Evolutionary conservation across 371 early-diverging fungal species (phyloP), one percentile per base, ranked within the genome.

Genomic region (Polyrhizophydium stewartii): DNA sequence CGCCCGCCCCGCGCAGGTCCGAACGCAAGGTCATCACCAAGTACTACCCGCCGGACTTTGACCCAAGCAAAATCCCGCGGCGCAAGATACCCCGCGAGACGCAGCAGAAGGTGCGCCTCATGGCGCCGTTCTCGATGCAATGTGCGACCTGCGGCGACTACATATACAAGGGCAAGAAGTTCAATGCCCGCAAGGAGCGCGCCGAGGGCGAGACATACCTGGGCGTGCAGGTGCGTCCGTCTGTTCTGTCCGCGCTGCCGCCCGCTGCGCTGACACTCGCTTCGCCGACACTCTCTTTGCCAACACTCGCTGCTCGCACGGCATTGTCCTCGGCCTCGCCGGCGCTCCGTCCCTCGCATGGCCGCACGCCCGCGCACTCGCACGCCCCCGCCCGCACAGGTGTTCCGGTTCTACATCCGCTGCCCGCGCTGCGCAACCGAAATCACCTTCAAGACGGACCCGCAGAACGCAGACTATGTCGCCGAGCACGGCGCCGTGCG

Each of bases 361-460:
- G n/a, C n/a, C n/a, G n/a, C 16, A 10, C 38, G 10, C 38, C 16
- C 38, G 16, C 7, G 16, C 38, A 37, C 38, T 37, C 38, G 7
- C 38, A 37, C 7, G 7, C 38, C 38, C n/a, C n/a, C n/a, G n/a
- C n/a, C n/a, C 6, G 12, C 6, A 70, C 84, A 89, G 72, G 89
- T 96, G 63, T 96, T 87, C 71, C 88, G 98, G 22, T 99, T 99
- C 73, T 93, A 94, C 71, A 96, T 99, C 60, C 84, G 93, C 61
- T 99, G 99, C 67, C 93, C 95, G 28, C 79, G 86, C 30, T 99
- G 99, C 75, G 88, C 93, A 0, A 91, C 89, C 1, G 96, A 94
- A 75, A 92, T 98, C 50, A 95, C 98, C 0, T 97, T 95, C 82
- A 96, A 94, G 66, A 98, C 99, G 0, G 98, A 99, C 72, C 98